A percentile compares a stretch with the other conserved stretches of the same genome.
Conservation (phyloP, 2,329 filamentous ascomycete species). For the Allantophomopsis cytisporea region DNA sequence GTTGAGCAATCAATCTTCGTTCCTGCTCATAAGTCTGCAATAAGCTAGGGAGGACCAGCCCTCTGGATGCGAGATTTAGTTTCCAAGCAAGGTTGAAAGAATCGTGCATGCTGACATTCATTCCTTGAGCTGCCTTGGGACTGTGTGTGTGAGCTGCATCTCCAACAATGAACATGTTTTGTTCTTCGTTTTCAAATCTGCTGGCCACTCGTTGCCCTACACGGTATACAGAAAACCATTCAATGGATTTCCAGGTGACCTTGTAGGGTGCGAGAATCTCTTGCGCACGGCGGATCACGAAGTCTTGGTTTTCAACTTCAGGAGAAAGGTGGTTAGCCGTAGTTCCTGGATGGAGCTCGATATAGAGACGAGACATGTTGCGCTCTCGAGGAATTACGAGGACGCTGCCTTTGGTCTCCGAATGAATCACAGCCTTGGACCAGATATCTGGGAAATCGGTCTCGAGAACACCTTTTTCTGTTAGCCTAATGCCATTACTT, state of each 20-base stretch:
- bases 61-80: constrained; percentile 32
- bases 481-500: constrained; percentile 30
- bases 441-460: constrained; percentile 45
- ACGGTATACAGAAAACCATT: constrained; percentile 45
- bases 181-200: constrained; percentile 29
- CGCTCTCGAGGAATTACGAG: constrained; percentile 51
- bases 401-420: constrained; percentile 35
- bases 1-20: constrained; percentile 45
- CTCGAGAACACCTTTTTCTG: constrained; percentile 21
- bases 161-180: constrained; percentile 39
- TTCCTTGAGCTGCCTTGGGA: constrained; percentile 49
- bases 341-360: constrained; percentile 38
- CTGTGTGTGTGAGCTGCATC: constrained; percentile 44
- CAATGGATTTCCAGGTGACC: constrained; percentile 56
- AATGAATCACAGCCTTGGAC: constrained; percentile 40
- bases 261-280: constrained; percentile 45
- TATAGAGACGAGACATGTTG: constrained; percentile 46
- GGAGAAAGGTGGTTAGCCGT: constrained; percentile 21
- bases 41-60: constrained; percentile 37
- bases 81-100: constrained; percentile 51
- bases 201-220: constrained; percentile 47
- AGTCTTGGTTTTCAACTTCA: constrained; percentile 38
- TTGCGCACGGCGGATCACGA: constrained; percentile 54
- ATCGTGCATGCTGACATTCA: constrained; percentile 45
- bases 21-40: constrained; percentile 50